Percentiles rank a stretch among this genome's conserved stretches.
These are phyloP conservation scores for Termitomyces sp. DNA, from an alignment of 768 basidiomycete species.

Conservation along the genomic window DNA sequence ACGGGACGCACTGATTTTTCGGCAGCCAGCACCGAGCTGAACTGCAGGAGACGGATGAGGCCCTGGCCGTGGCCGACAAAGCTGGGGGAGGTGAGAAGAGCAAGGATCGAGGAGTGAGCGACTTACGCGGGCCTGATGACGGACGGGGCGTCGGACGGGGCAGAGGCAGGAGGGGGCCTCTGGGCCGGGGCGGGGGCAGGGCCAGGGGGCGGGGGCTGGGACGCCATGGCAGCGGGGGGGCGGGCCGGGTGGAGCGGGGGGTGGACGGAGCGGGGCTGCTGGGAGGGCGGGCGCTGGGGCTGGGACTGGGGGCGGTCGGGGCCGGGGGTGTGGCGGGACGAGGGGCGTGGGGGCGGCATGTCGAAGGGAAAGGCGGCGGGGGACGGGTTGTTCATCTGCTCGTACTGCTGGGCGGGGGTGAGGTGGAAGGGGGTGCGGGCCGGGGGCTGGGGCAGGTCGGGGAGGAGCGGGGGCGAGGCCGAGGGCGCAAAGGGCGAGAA, in stretches of 20 bases:
- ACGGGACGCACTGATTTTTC: constrained; percentile 40
- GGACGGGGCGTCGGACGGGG: constrained; percentile 1
- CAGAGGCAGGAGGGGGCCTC: too few relatives aligned
- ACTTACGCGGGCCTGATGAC: constrained; percentile 12
- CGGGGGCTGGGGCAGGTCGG: constrained; percentile 38
- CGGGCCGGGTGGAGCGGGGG: background rate
- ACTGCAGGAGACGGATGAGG: constrained; percentile 57
- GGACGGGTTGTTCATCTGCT: constrained; percentile 40
- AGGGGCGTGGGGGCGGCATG: constrained; percentile 32
- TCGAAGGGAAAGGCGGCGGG: too few relatives aligned
- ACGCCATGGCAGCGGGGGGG: background rate
- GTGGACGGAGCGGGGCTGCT: constrained; percentile 11
- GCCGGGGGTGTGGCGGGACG: constrained; percentile 6
- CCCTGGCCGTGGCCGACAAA: constrained; percentile 56
- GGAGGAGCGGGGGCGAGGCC: constrained; percentile 36
- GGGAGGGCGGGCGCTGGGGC: constrained; percentile 19
- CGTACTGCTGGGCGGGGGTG: constrained; percentile 62
- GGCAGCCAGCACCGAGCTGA: constrained; percentile 58
- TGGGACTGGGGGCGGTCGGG: constrained; percentile 59
- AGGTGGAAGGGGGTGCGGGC: constrained; percentile 37
- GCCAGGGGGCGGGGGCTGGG: background rate
- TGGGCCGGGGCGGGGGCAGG: background rate
- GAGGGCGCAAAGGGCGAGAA: constrained; percentile 33
- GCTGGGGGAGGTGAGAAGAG: background rate
- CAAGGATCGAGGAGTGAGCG: background rate